Evolutionary conservation across 1,284 basidiomycete species (phyloP).

Genomic region (Sporisorium exsertum): DNA sequence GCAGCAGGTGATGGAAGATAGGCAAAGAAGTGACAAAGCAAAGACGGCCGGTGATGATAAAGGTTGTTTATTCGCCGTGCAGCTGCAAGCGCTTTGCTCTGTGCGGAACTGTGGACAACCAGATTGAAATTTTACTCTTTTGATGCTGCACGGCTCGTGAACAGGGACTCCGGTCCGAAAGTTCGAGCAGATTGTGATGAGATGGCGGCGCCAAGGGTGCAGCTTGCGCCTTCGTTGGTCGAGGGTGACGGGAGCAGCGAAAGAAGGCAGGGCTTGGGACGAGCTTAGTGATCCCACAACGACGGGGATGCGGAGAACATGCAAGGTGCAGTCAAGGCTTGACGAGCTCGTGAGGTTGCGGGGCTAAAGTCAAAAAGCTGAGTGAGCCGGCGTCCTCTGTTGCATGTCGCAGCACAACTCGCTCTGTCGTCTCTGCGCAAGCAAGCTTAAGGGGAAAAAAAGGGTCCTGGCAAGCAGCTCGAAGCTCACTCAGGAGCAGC

Average conservation of each 20-base stretch:
- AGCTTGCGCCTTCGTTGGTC: neutral
- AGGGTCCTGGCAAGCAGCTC: too few species aligned
- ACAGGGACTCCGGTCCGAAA: neutral
- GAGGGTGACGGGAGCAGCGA: neutral
- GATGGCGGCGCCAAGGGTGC: neutral
- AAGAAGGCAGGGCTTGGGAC: neutral
- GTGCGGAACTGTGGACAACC: neutral
- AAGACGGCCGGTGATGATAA: neutral
- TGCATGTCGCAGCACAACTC: too few species aligned
- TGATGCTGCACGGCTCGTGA: neutral
- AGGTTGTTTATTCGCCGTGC: slow-evolving; percentile 1
- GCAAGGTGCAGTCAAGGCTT: too few species aligned
- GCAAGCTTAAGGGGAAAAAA: too few species aligned
- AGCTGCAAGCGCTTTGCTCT: neutral
- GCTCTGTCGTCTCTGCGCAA: too few species aligned
- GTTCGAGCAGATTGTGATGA: too few species aligned
- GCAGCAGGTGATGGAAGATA: neutral
- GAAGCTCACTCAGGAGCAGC: too few species aligned
- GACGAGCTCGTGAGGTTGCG: too few species aligned
- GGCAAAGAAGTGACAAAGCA: neutral
- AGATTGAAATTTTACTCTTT: neutral
- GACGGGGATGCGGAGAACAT: too few species aligned
- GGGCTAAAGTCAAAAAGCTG: too few species aligned
- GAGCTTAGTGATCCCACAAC: too few species aligned
- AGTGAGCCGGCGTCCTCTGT: too few species aligned